Percentiles rank a stretch among this genome's conserved stretches.
Evolutionary conservation across 805 yeast species (phyloP).

Genomic region (Metschnikowia peoriensis): DNA sequence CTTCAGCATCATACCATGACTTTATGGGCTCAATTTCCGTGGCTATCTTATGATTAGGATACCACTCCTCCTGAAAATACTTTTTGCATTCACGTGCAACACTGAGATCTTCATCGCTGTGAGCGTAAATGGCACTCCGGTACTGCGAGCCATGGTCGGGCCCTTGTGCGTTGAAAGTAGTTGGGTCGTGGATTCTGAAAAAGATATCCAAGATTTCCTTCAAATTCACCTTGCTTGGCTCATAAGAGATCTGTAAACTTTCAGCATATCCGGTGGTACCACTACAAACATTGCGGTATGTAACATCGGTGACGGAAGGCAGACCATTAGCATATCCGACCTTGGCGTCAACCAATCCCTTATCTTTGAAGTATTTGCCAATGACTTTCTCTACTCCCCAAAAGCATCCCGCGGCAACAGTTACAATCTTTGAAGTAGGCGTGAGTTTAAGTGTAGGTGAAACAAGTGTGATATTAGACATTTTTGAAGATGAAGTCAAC

Average conservation of each 20-base stretch:
- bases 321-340: slow-evolving; percentile 92
- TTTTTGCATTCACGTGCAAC: slow-evolving; percentile 47
- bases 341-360: slow-evolving; percentile 68
- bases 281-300: slow-evolving; percentile 69
- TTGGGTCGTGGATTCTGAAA: slow-evolving; percentile 93
- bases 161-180: slow-evolving; percentile 80
- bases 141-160: slow-evolving; percentile 89
- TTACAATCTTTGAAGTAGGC: slow-evolving; percentile 33
- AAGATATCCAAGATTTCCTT: slow-evolving; percentile 75
- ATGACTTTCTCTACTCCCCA: slow-evolving; percentile 90
- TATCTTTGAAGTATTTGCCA: slow-evolving; percentile 61
- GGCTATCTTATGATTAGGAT: slow-evolving; percentile 62
- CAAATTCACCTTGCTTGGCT: slow-evolving; percentile 60
- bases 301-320: slow-evolving; percentile 43
- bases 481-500: neutral
- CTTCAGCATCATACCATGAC: slow-evolving; percentile 91
- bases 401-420: slow-evolving; percentile 65
- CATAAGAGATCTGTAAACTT: slow-evolving; percentile 77
- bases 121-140: slow-evolving; percentile 76
- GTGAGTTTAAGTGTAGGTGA: slow-evolving; percentile 39
- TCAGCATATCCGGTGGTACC: slow-evolving; percentile 82
- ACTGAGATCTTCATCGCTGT: slow-evolving; percentile 48
- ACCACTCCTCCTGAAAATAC: slow-evolving; percentile 70
- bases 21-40: slow-evolving; percentile 68
- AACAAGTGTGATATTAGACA: slow-evolving; percentile 12